Percentiles rank a stretch among this genome's conserved stretches.
These are phyloP conservation scores for Iris pallida DNA, from an alignment of 116 monocot genomes.

Conservation along the genomic window DNA sequence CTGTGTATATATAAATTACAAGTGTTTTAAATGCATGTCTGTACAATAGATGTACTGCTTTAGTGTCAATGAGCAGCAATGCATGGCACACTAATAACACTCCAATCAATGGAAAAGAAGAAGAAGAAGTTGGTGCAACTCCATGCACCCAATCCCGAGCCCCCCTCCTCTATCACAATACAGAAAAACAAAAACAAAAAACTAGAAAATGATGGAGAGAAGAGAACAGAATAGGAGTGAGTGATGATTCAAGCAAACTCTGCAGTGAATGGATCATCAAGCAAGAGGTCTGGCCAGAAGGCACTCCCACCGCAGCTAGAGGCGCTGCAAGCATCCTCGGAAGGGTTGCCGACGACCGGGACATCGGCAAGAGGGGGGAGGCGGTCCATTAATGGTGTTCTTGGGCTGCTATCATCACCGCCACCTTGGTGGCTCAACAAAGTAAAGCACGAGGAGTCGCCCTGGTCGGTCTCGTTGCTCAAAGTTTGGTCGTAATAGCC, in stretches of 20 bases:
- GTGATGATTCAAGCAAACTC: constrained; percentile 28
- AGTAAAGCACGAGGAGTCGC: background rate
- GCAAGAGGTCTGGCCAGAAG: constrained; percentile 49
- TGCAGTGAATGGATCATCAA: constrained; percentile 38
- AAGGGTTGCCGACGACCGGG: constrained; percentile 7
- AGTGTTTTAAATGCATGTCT: constrained; percentile 4
- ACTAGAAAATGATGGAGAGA: background rate
- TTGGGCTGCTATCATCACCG: constrained; percentile 4
- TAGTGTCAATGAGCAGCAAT: constrained; percentile 1
- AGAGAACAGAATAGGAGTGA: constrained; percentile 1
- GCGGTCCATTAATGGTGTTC: constrained; percentile 10
- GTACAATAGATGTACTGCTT: constrained; percentile 9
- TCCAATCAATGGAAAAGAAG: constrained; percentile 3
- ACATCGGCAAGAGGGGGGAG: constrained; percentile 48
- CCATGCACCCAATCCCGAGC: constrained; percentile 5
- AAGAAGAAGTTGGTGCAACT: constrained; percentile 1
- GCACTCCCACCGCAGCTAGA: constrained; percentile 28
- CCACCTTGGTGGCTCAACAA: constrained; percentile 21
- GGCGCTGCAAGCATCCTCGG: constrained; percentile 25
- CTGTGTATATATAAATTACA: constrained; percentile 2
- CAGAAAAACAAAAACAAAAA: background rate
- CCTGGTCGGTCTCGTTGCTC: constrained; percentile 27
- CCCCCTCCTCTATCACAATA: background rate
- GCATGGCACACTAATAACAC: constrained; percentile 8
- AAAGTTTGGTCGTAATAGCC: constrained; percentile 17